Evolutionary conservation across 495 filamentous ascomycete genomes (phyloP).

Genomic region (Xylaria cubensis): DNA sequence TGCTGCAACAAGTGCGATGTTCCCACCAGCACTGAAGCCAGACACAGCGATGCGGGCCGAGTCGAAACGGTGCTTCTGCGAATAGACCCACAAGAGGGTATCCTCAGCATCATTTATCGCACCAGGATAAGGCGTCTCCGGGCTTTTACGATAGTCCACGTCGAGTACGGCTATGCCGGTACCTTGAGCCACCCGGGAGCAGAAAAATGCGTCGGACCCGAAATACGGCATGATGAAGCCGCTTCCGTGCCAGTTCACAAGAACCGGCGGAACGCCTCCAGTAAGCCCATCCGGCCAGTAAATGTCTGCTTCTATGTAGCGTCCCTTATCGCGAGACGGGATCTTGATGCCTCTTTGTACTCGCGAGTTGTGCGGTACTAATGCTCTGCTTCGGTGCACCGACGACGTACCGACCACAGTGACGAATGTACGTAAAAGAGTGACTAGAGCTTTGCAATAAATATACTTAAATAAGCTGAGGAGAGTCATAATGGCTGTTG

Average conservation of each 20-base stretch:
- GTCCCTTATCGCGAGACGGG: constrained; percentile 26
- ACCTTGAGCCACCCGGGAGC: constrained; percentile 17
- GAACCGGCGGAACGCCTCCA: background rate
- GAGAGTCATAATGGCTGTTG: background rate
- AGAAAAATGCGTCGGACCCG: constrained; percentile 25
- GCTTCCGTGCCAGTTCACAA: constrained; percentile 32
- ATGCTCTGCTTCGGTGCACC: background rate
- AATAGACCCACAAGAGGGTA: constrained; percentile 26
- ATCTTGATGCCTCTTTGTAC: constrained; percentile 17
- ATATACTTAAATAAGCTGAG: background rate
- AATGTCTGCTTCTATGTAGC: constrained; percentile 25
- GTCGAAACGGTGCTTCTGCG: constrained; percentile 24
- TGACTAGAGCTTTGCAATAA: background rate
- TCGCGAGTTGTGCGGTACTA: constrained; percentile 7
- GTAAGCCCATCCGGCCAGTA: constrained; percentile 8
- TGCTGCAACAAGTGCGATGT: constrained; percentile 20
- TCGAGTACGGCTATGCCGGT: constrained; percentile 27
- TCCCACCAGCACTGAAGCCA: constrained; percentile 30
- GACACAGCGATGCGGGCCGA: constrained; percentile 22
- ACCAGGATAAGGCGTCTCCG: constrained; percentile 26
- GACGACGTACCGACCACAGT: background rate
- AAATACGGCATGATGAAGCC: constrained; percentile 27
- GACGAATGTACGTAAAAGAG: background rate
- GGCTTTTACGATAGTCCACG: constrained; percentile 30
- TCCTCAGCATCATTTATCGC: constrained; percentile 28